phyloP scores from a whole-genome alignment of 176 grass and related monocot genomes.

The Eragrostis nindensis region DNA sequence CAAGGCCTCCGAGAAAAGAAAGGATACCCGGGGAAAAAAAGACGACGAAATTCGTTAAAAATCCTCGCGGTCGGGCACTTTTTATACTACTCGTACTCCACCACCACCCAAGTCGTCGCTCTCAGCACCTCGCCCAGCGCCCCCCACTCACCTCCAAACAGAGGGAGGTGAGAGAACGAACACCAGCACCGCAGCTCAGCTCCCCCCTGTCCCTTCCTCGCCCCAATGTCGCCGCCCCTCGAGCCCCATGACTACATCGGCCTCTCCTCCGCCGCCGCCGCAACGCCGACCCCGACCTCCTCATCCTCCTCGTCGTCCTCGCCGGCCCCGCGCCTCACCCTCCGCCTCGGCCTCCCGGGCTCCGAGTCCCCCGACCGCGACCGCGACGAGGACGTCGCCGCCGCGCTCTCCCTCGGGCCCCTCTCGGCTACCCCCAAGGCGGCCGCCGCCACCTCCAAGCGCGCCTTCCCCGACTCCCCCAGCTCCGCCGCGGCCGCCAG shows the following conservation, averaged over 20 bases:
- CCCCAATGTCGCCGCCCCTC: constrained; percentile 55
- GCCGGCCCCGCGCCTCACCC: constrained; percentile 43
- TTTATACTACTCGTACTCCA: constrained; percentile 40
- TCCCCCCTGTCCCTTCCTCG: not conserved
- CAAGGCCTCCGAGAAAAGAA: constrained; percentile 32
- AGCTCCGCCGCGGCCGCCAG: not conserved
- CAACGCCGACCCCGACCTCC: constrained; percentile 35
- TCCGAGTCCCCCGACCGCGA: constrained; percentile 57
- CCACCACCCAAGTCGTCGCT: constrained; percentile 16
- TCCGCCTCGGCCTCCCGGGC: constrained; percentile 59
- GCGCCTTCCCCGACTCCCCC: constrained; percentile 48
- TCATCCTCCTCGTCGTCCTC: constrained; percentile 48
- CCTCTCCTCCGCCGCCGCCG: constrained; percentile 52
- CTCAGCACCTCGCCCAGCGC: not conserved
- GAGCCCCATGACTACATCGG: constrained; percentile 64
- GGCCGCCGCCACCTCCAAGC: constrained; percentile 47
- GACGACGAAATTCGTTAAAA: constrained; percentile 36
- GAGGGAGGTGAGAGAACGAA: not conserved
- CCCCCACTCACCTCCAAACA: constrained; percentile 21
- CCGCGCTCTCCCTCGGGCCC: constrained; percentile 45
- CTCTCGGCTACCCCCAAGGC: not conserved
- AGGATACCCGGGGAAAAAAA: not conserved
- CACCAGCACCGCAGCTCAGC: not conserved
- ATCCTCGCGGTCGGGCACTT: constrained; percentile 60
- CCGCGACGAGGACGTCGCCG: constrained; percentile 19